A percentile compares a stretch with the other conserved stretches of the same genome.
Conservation (phyloP, 371 early-diverging fungal species). For the Entomophthora muscae region DNA sequence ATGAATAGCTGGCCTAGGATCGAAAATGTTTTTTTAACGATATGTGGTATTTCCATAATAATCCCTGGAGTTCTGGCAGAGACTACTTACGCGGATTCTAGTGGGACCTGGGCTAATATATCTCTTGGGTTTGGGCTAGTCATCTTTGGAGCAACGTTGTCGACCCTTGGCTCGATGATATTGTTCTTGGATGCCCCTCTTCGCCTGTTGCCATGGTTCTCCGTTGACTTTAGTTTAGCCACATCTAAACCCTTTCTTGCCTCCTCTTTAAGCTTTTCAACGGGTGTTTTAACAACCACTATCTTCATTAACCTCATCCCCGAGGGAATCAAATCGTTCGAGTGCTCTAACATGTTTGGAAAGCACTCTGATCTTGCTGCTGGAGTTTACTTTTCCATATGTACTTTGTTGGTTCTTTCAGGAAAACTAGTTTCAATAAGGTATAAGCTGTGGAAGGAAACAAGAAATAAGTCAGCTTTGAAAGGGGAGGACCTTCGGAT, state of each 20-base stretch:
- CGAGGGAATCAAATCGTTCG: slow-evolving; percentile 8
- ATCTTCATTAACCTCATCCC: slow-evolving; percentile 11
- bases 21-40: too few relatives aligned
- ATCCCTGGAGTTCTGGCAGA: background rate
- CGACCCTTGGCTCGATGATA: slow-evolving; percentile 1
- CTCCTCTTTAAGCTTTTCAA: slow-evolving; percentile 8
- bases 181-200: background rate
- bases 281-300: slow-evolving; percentile 11
- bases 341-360: background rate
- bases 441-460: background rate
- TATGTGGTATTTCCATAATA: too few relatives aligned
- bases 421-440: background rate
- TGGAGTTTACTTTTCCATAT: background rate
- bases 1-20: too few relatives aligned
- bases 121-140: background rate
- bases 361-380: background rate
- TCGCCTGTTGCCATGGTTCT: background rate
- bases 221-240: slow-evolving; percentile 6
- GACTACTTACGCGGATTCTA: background rate
- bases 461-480: background rate
- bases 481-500: background rate
- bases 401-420: background rate
- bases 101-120: background rate
- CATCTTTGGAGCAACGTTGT: slow-evolving; percentile 2
- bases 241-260: slow-evolving; percentile 11